Evolutionary conservation across 805 yeast genomes (phyloP).

Genomic region (Metschnikowia picachoensis): DNA sequence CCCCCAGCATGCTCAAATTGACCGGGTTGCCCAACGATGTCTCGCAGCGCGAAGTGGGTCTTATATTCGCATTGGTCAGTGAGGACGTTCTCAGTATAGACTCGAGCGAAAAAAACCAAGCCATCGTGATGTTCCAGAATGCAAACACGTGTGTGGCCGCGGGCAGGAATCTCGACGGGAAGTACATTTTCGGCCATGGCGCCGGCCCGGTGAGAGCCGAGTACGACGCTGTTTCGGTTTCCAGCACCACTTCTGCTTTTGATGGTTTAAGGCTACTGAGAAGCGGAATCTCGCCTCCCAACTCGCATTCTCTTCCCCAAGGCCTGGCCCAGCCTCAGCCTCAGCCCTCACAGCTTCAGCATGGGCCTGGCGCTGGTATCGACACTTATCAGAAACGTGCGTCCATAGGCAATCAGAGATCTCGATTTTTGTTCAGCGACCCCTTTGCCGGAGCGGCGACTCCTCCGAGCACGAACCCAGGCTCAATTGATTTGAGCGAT

Average conservation of each 20-base stretch:
- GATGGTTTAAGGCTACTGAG: constrained; percentile 26
- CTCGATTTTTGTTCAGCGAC: constrained; percentile 68
- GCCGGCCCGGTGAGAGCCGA: constrained; percentile 37
- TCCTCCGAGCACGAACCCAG: constrained; percentile 17
- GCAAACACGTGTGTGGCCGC: constrained; percentile 39
- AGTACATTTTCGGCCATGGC: constrained; percentile 36
- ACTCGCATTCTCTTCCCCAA: constrained; percentile 12
- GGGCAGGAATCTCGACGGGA: constrained; percentile 38
- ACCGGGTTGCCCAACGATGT: constrained; percentile 62
- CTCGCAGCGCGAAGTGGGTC: constrained; percentile 59
- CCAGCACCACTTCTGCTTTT: constrained; percentile 22
- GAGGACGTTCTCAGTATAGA: constrained; percentile 54
- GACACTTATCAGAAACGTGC: constrained; percentile 46
- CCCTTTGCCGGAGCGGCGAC: constrained; percentile 37
- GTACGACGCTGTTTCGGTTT: constrained; percentile 21
- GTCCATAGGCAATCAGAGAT: constrained; percentile 53
- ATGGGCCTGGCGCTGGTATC: constrained; percentile 15
- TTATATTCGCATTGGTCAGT: constrained; percentile 65
- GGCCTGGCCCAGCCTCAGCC: neutral
- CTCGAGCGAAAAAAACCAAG: constrained; percentile 20
- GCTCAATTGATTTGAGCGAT: constrained; percentile 33
- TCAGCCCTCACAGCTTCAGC: constrained; percentile 7
- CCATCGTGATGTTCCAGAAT: constrained; percentile 34
- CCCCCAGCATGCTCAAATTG: constrained; percentile 22
- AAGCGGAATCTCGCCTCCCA: constrained; percentile 34